Evolutionary conservation across 2,329 filamentous ascomycete genomes (phyloP).

Genomic region (Lizonia empirigonia): DNA sequence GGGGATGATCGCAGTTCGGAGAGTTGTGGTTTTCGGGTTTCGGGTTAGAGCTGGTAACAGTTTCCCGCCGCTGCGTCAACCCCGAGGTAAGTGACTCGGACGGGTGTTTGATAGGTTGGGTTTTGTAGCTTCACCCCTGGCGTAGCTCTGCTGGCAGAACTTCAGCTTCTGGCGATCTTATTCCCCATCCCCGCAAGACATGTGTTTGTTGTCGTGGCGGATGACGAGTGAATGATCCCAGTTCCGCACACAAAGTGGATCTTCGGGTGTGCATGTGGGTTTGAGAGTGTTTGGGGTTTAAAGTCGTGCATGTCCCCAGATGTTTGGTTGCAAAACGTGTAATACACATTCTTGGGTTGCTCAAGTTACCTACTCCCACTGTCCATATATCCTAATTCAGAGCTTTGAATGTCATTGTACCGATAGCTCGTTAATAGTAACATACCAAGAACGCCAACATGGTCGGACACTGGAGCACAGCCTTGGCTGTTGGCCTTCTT

Average conservation of each 20-base stretch:
- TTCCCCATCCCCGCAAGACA: constrained; percentile 5
- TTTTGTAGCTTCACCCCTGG: constrained; percentile 25
- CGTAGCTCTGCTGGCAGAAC: constrained; percentile 23
- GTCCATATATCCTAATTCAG: constrained; percentile 7
- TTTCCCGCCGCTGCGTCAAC: constrained; percentile 31
- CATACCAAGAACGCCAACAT: constrained; percentile 22
- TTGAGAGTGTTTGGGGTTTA: constrained; percentile 8
- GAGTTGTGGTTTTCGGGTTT: background rate
- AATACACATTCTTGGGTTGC: constrained; percentile 9
- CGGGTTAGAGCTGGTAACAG: constrained; percentile 4
- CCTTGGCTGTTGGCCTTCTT: constrained; percentile 38
- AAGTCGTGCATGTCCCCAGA: constrained; percentile 17
- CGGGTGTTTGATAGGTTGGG: constrained; percentile 15
- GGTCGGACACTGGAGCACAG: constrained; percentile 34
- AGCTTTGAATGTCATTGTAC: constrained; percentile 16
- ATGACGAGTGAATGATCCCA: constrained; percentile 10
- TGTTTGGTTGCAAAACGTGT: constrained; percentile 10
- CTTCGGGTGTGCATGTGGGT: constrained; percentile 6
- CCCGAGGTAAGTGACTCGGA: constrained; percentile 24
- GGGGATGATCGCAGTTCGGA: constrained; percentile 6
- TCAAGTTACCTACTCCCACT: constrained; percentile 16
- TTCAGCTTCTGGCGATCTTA: constrained; percentile 13
- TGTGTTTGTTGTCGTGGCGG: constrained; percentile 15
- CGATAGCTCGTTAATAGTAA: constrained; percentile 13
- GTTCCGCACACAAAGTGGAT: constrained; percentile 3